A percentile compares a stretch with the other conserved stretches of the same genome.
These are phyloP conservation scores for Hansfordia pulvinata DNA, from an alignment of 2,329 filamentous ascomycete genomes.

Conservation along the genomic window DNA sequence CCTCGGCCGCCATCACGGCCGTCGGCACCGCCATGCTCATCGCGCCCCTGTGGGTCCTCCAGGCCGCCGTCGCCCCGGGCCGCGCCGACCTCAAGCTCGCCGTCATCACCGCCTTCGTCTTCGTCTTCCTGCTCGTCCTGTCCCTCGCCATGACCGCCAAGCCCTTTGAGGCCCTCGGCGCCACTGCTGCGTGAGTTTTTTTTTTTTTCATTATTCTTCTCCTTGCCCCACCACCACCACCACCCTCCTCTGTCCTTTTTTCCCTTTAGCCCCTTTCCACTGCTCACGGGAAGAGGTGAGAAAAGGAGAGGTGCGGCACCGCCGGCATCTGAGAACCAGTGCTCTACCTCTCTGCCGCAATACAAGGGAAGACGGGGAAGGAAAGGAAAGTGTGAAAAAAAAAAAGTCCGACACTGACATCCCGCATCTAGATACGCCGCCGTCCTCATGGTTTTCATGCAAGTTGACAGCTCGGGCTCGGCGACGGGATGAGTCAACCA, in stretches of 20 bases:
- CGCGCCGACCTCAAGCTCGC: constrained; percentile 9
- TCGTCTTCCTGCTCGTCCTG: constrained; percentile 6
- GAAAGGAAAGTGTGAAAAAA: too few species aligned
- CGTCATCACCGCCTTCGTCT: constrained; percentile 17
- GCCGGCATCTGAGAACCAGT: too few species aligned
- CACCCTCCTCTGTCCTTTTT: too few species aligned
- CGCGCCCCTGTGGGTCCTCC: constrained; percentile 18
- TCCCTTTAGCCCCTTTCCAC: too few species aligned
- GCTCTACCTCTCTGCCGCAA: too few species aligned
- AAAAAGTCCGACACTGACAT: too few species aligned
- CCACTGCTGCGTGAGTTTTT: constrained; percentile 8
- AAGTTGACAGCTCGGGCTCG: constrained; percentile 4
- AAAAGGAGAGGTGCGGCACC: too few species aligned
- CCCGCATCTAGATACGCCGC: constrained; percentile 8
- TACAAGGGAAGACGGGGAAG: too few species aligned
- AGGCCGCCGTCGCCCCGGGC: constrained; percentile 3
- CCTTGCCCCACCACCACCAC: too few species aligned
- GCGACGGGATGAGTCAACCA: too few species aligned
- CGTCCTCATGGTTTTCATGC: constrained; percentile 7
- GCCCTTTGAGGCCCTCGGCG: constrained; percentile 9
- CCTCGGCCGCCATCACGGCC: constrained; percentile 8
- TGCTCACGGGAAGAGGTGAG: too few species aligned
- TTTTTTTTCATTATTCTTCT: too few species aligned
- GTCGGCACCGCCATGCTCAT: constrained; percentile 17
- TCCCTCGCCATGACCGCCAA: constrained; percentile 8